Percentiles rank a stretch among this genome's conserved stretches.
These are phyloP conservation scores for Achaetomium macrosporum DNA, from an alignment of 2,329 filamentous ascomycete genomes.

Conservation along the genomic window DNA sequence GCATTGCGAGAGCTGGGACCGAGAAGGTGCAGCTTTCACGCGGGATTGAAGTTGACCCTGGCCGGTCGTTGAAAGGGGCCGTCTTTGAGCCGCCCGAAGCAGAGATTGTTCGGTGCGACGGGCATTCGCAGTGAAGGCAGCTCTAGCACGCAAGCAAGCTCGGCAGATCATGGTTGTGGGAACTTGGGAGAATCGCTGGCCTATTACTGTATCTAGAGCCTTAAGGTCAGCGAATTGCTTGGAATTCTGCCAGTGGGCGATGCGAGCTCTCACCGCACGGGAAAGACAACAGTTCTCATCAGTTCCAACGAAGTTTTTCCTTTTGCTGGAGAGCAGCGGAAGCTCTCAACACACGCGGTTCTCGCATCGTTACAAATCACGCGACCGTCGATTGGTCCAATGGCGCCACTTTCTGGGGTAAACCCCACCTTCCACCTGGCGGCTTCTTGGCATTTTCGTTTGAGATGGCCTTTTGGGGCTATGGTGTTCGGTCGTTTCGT, in stretches of 20 bases:
- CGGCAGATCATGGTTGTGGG: constrained; percentile 24
- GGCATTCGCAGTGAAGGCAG: constrained; percentile 6
- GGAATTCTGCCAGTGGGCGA: not conserved
- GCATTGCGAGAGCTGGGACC: not conserved
- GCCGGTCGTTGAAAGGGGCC: constrained; percentile 8
- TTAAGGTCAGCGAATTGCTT: not conserved
- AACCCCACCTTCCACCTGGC: not conserved
- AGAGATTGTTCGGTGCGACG: constrained; percentile 4
- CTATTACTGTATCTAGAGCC: not conserved
- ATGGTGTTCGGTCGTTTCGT: not conserved
- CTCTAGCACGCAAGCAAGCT: constrained; percentile 20
- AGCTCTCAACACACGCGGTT: not conserved
- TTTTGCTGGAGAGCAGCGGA: not conserved
- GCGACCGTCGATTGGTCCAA: constrained; percentile 1
- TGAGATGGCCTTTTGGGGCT: too few relatives aligned
- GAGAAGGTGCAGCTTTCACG: not conserved
- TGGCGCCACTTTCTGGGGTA: constrained; percentile 4
- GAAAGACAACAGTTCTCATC: not conserved
- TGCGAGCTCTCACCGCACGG: not conserved
- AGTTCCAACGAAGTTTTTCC: not conserved
- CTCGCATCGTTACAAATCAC: not conserved
- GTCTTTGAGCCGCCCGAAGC: constrained; percentile 3
- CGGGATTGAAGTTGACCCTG: not conserved
- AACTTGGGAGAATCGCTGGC: too few relatives aligned
- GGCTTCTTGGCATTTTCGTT: not conserved